Evolutionary conservation across 2,329 filamentous ascomycete genomes (phyloP), one percentile per base, ranked within the genome.

Genomic region (Amylocarpus encephaloides): DNA sequence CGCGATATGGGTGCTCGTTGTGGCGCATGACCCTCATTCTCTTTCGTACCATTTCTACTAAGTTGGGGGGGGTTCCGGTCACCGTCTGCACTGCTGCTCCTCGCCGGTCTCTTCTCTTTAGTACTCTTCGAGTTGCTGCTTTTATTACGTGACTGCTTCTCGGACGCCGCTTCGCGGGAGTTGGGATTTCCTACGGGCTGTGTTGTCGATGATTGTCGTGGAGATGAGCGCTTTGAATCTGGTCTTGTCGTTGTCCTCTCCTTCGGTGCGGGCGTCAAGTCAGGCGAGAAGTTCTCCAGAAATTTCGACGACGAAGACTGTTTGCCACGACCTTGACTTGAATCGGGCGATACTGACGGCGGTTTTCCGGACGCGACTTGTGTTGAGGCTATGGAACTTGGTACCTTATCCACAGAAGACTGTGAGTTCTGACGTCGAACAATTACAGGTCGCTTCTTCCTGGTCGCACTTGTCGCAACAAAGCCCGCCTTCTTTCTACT

Each of bases 381-480:
- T 33, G 34, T 18, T 26, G 48, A 51, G 9, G 32, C 38, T 33
- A 19, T n/a, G 1, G 19, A 16, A 40, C 30, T 29, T 16, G 15
- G 33, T 26, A 54, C 52, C 3, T 58, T 64, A 33, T 62, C 61
- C 32, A 56, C 49, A 16, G 59, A 62, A n/a, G 55, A 55, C 49
- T 65, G 76, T 1, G 76, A 77, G 55, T 73, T 77, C 34, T 68
- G 65, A 32, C 72, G 71, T 42, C 73, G 71, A 12, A 71, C 64
- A 52, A 78, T 66, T 7, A 70, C 65, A 0, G 75, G 71, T 40
- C 74, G 70, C 46, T 73, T 69, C 59, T 72, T 77, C 5, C 70
- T 68, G 1, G 68, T 63, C 10, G 55, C 53, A 10, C 68, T 70
- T 1, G 71, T 70, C 4, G 70, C 73, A 16, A 76, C 69, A 51